Conservation (phyloP, 495 filamentous ascomycete species). For the Neurospora sp. region DNA sequence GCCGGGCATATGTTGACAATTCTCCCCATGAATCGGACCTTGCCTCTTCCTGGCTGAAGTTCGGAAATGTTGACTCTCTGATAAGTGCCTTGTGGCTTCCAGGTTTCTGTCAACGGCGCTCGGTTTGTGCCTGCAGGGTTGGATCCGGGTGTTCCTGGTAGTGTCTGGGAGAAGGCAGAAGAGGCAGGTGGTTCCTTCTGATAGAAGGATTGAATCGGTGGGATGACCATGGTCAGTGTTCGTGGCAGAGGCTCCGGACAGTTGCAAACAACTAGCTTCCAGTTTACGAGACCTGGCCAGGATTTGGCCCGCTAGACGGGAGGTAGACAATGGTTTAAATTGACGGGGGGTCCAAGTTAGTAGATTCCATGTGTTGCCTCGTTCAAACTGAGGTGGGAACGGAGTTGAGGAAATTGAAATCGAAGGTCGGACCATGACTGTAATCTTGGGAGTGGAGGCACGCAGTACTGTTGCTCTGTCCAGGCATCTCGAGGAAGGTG, state of each 20-base stretch:
- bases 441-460: background rate
- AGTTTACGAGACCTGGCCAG: background rate
- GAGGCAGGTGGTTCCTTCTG: slow-evolving; percentile 15
- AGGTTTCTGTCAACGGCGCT: slow-evolving; percentile 21
- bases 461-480: background rate
- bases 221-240: background rate
- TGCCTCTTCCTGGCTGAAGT: slow-evolving; percentile 40
- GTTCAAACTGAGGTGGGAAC: background rate
- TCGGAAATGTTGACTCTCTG: slow-evolving; percentile 37
- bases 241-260: background rate
- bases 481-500: background rate
- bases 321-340: background rate
- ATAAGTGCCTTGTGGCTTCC: slow-evolving; percentile 46
- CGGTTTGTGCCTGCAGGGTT: background rate
- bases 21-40: slow-evolving; percentile 46
- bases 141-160: background rate
- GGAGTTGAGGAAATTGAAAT: background rate
- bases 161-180: background rate
- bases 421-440: background rate
- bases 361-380: background rate
- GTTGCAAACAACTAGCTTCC: background rate
- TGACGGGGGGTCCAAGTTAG: background rate
- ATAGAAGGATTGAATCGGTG: slow-evolving; percentile 48
- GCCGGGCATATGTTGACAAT: slow-evolving; percentile 47
- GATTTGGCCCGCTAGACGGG: background rate